These are phyloP conservation scores for Celoporthe dispersa DNA, from an alignment of 2,329 filamentous ascomycete genomes.

Conservation along the genomic window DNA sequence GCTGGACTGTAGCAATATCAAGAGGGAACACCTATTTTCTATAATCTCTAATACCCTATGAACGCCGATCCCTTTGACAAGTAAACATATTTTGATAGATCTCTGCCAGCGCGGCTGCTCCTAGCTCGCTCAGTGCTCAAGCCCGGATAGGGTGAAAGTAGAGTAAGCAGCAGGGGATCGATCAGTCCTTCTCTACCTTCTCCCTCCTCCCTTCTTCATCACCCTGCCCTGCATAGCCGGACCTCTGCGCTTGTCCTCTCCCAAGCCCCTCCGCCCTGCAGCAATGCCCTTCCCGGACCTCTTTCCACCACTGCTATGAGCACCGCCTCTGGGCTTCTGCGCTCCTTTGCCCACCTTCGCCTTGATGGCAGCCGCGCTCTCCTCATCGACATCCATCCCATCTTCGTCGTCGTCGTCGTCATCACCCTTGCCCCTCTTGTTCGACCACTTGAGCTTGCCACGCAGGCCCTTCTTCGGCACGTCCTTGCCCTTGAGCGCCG, in stretches of 20 bases:
- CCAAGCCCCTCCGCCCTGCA: slow-evolving; percentile 39
- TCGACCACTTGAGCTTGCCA: slow-evolving; percentile 74
- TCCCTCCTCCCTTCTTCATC: slow-evolving; percentile 34
- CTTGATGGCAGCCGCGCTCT: slow-evolving; percentile 57
- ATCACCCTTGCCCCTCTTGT: slow-evolving; percentile 54
- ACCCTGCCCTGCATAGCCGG: slow-evolving; percentile 35
- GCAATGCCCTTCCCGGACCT: slow-evolving; percentile 35
- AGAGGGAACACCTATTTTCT: slow-evolving; percentile 20
- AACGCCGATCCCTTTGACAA: slow-evolving; percentile 20
- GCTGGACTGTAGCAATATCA: slow-evolving; percentile 25
- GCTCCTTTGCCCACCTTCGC: slow-evolving; percentile 44
- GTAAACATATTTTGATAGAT: slow-evolving; percentile 6
- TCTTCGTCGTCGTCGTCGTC: slow-evolving; percentile 53
- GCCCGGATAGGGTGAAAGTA: background rate
- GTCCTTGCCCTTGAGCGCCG: slow-evolving; percentile 70
- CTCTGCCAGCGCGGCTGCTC: background rate
- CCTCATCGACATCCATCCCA: slow-evolving; percentile 56
- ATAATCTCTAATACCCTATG: slow-evolving; percentile 12
- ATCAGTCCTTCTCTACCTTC: slow-evolving; percentile 9
- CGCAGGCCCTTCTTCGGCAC: slow-evolving; percentile 66
- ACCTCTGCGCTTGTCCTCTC: slow-evolving; percentile 38
- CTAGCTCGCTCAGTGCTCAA: background rate
- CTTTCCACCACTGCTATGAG: slow-evolving; percentile 40
- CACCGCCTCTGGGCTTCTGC: slow-evolving; percentile 38
- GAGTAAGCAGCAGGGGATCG: background rate